Percentiles rank a stretch among this genome's conserved stretches.
phyloP scores from a whole-genome alignment of 2,329 filamentous ascomycete genomes.

The Fusarium sp. region DNA sequence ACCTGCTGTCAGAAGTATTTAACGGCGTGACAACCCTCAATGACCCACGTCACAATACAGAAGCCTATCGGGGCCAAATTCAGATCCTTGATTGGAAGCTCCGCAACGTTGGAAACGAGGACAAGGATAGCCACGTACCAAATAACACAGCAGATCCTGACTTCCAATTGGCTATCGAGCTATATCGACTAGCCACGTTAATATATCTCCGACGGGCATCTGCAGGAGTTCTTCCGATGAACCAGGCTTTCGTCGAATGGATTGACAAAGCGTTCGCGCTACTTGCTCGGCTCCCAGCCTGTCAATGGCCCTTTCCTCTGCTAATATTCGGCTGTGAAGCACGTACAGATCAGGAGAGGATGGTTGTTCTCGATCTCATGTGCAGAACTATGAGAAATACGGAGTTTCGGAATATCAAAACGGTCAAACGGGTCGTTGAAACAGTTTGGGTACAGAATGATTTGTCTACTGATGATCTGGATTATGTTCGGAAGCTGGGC shows the following conservation, averaged over 20 bases:
- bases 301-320: conserved; percentile 44
- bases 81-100: conserved; percentile 23
- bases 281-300: conserved; percentile 38
- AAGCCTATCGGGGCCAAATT: conserved; percentile 11
- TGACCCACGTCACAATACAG: background rate
- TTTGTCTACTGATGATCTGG: conserved; percentile 28
- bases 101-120: background rate
- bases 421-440: conserved; percentile 46
- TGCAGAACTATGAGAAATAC: conserved; percentile 39
- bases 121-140: fast-evolving
- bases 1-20: conserved; percentile 35
- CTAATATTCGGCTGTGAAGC: conserved; percentile 49
- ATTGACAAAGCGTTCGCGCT: conserved; percentile 49
- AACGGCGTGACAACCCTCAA: conserved; percentile 6
- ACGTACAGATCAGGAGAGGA: conserved; percentile 38
- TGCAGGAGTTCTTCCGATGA: conserved; percentile 18
- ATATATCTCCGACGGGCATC: conserved; percentile 52
- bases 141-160: fast-evolving
- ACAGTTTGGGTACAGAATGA: conserved; percentile 56
- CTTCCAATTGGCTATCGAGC: conserved; percentile 23
- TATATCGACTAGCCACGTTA: conserved; percentile 50
- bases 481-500: conserved; percentile 28
- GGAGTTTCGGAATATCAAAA: conserved; percentile 41
- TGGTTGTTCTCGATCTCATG: conserved; percentile 47
- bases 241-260: conserved; percentile 22